Conservation (phyloP, 2,329 filamentous ascomycete species). For the Catunica adiposa region DNA sequence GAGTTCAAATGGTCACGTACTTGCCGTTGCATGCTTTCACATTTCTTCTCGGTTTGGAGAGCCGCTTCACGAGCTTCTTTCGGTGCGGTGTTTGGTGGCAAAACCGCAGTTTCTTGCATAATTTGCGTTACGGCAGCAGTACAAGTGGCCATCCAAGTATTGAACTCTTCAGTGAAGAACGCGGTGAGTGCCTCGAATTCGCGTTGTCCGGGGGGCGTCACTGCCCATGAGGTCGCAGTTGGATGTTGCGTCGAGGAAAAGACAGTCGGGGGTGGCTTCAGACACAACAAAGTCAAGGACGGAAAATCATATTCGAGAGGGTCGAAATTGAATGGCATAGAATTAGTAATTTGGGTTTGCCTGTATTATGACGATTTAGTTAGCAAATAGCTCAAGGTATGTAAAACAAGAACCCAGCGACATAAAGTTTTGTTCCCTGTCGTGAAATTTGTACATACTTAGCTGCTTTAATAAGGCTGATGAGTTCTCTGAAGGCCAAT, state of each 20-base stretch:
- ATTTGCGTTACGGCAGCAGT: slow-evolving; percentile 32
- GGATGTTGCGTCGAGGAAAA: slow-evolving; percentile 68
- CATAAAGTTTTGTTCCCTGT: background rate
- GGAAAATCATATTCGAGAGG: slow-evolving; percentile 75
- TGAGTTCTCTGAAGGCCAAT: slow-evolving; percentile 65
- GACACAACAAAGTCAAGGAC: slow-evolving; percentile 63
- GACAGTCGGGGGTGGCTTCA: slow-evolving; percentile 65
- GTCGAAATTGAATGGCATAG: slow-evolving; percentile 59
- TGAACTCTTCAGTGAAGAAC: slow-evolving; percentile 51
- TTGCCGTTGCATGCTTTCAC: slow-evolving; percentile 47
- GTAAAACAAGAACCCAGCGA: background rate
- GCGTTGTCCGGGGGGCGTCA: slow-evolving; percentile 54
- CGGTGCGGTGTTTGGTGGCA: slow-evolving; percentile 26
- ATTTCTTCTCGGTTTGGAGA: slow-evolving; percentile 33
- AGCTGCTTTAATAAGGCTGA: slow-evolving; percentile 67
- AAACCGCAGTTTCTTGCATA: slow-evolving; percentile 30
- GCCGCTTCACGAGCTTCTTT: slow-evolving; percentile 31
- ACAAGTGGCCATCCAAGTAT: slow-evolving; percentile 42
- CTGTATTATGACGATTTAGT: slow-evolving; percentile 1
- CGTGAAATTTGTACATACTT: slow-evolving; percentile 40
- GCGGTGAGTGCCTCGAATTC: slow-evolving; percentile 57
- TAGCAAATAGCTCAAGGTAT: background rate
- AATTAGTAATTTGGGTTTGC: slow-evolving; percentile 8
- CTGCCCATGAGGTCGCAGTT: slow-evolving; percentile 64
- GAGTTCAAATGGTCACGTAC: slow-evolving; percentile 61